These are phyloP conservation scores for Paratinospora sagittata DNA, from an alignment of 164 flowering plant species.

Conservation along the genomic window DNA sequence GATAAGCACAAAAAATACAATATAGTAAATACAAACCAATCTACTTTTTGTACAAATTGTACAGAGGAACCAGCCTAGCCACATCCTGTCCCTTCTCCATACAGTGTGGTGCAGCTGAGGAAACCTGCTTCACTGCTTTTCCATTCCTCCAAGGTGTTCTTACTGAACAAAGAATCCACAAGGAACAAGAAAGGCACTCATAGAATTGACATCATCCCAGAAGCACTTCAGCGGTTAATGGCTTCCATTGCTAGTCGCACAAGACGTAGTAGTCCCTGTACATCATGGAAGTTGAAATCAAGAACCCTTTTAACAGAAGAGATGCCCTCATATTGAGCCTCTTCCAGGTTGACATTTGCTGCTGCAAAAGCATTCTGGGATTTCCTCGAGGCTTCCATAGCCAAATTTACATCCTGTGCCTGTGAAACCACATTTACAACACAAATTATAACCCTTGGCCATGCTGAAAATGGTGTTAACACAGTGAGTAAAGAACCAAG, in stretches of 20 bases:
- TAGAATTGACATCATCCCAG: slow-evolving; percentile 17
- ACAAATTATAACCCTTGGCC: neutral
- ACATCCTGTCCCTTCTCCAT: slow-evolving; percentile 13
- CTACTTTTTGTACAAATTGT: slow-evolving; percentile 37
- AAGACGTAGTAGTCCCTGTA: slow-evolving; percentile 51
- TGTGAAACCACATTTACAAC: slow-evolving; percentile 25
- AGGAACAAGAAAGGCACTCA: slow-evolving; percentile 16
- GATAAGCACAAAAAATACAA: slow-evolving; percentile 25
- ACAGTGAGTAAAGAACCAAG: neutral
- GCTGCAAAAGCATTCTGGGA: slow-evolving; percentile 54
- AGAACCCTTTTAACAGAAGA: slow-evolving; percentile 48
- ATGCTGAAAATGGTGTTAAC: neutral
- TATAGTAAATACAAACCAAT: slow-evolving; percentile 26
- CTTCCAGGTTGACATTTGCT: slow-evolving; percentile 35
- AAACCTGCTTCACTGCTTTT: slow-evolving; percentile 7
- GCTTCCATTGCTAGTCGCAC: slow-evolving; percentile 61
- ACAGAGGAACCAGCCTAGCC: slow-evolving; percentile 21
- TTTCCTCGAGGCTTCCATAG: slow-evolving; percentile 75
- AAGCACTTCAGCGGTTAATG: slow-evolving; percentile 36
- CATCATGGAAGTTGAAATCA: slow-evolving; percentile 78
- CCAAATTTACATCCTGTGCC: slow-evolving; percentile 54
- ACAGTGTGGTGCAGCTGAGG: neutral
- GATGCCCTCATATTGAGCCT: slow-evolving; percentile 32
- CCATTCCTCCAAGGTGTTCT: slow-evolving; percentile 9
- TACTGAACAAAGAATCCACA: slow-evolving; percentile 21